Evolutionary conservation across 768 basidiomycete genomes (phyloP), one percentile per base, ranked within the genome.

Genomic region (Gloeostereum incarnatum): DNA sequence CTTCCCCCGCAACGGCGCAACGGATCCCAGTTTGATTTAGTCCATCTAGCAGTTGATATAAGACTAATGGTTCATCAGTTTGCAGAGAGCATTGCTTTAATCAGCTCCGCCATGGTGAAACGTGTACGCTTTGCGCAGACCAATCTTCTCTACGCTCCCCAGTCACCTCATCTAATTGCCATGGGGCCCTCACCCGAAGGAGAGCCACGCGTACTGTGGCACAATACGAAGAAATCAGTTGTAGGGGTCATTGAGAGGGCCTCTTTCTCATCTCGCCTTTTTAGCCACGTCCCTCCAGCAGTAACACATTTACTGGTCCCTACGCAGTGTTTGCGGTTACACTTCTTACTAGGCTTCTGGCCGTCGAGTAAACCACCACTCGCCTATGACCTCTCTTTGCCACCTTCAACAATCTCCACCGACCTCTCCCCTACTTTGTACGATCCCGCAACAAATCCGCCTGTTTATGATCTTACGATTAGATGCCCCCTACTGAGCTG

Each of bases 391-490:
- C 42, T 72, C 32, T 53, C 59, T 3, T 40, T 47, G 11, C 59
- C 56, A 16, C 62, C 65, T 13, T 58, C 57, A 2, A 41, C 49
- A 7, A 44, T 54, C 18, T 38, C 49, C 36, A 31, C 40, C 27
- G 56, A 56, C 11, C 40, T 56, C 20, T 44, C 58, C 1, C 30
- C 48, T 29, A 41, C 53, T 16, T 57, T 68, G 21, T 43, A 47
- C 3, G 64, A 66, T 47, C 52, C 62, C 1, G 66, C 68, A n/a
- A 67, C 67, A 5, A 53, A 61, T 10, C 69, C 68, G 4, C 63
- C 66, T 5, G 54, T 66, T 2, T 37, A 50, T 9, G 44, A 42
- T 16, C 52, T 71, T 35, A 44, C 50, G 40, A 54, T 71, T 47
- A 52, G 49, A 4, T 58, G 56, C 37, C 57, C 63, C 1, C 41